phyloP scores from a whole-genome alignment of 305 asterid genomes.

The Solanum hybrid region DNA sequence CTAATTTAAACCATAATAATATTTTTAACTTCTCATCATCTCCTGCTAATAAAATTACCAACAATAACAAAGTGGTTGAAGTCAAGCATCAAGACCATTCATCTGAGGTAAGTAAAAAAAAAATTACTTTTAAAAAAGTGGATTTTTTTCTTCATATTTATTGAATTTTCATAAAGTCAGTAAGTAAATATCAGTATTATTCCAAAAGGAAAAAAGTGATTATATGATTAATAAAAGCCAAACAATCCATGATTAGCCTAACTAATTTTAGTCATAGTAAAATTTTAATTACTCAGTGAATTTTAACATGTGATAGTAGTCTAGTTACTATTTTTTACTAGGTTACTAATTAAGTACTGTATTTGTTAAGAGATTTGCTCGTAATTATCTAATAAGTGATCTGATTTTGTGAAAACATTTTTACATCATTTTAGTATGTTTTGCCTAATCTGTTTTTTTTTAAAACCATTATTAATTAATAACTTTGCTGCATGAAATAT shows the following conservation, averaged over 20 bases:
- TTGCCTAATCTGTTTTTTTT: not conserved
- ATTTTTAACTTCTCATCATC: constrained; percentile 41
- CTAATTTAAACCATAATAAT: constrained; percentile 25
- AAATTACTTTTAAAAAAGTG: not conserved
- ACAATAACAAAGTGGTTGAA: constrained; percentile 8
- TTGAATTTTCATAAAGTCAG: constrained; percentile 9
- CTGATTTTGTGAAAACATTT: not conserved
- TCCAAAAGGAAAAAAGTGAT: not conserved
- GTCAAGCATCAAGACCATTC: constrained; percentile 46
- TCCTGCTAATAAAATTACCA: not conserved
- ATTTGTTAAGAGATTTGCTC: not conserved
- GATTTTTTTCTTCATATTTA: not conserved
- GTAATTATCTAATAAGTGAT: not conserved
- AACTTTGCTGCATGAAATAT: not conserved
- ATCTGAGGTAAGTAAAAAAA: constrained; percentile 37
- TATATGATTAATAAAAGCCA: not conserved
- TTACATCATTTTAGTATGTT: not conserved
- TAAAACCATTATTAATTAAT: not conserved
- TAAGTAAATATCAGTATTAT: not conserved
- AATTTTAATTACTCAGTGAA: not conserved
- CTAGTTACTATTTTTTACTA: not conserved
- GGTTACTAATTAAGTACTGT: not conserved
- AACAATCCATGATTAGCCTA: not conserved
- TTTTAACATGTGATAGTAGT: not conserved
- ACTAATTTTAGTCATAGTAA: not conserved